A percentile compares a stretch with the other conserved stretches of the same genome.
These are phyloP conservation scores for Claviceps sp. DNA, from an alignment of 2,329 filamentous ascomycete genomes.

Conservation along the genomic window DNA sequence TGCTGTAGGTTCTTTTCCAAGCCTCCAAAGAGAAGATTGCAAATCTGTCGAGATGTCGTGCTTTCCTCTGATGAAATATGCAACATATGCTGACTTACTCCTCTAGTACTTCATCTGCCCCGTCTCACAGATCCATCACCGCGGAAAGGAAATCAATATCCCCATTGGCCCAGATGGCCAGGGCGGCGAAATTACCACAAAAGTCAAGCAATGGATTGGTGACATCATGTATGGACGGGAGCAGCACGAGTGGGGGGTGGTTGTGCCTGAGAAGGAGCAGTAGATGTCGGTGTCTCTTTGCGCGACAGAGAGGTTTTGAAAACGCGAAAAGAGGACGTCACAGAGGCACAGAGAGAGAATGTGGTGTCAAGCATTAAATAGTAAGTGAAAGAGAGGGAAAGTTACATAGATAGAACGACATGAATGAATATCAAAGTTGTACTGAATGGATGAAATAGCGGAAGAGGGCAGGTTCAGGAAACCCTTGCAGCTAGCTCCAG, in stretches of 20 bases:
- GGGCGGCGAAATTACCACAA: slow-evolving; percentile 40
- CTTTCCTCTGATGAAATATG: too few relatives aligned
- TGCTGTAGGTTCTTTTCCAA: slow-evolving; percentile 44
- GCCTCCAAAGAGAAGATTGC: too few relatives aligned
- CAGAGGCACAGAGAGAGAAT: background rate
- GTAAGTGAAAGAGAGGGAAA: background rate
- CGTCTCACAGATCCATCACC: slow-evolving; percentile 55
- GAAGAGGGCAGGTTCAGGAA: too few relatives aligned
- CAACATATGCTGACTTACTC: background rate
- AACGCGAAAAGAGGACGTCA: background rate
- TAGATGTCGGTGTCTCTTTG: background rate
- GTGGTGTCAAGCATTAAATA: background rate
- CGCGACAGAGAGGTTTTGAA: background rate
- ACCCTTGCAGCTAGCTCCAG: too few relatives aligned
- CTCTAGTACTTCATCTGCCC: slow-evolving; percentile 56
- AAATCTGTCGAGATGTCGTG: too few relatives aligned
- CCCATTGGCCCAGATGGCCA: slow-evolving; percentile 40
- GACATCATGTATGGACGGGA: slow-evolving; percentile 65
- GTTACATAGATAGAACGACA: background rate
- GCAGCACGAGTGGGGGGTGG: slow-evolving; percentile 55
- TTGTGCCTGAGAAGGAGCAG: slow-evolving; percentile 47
- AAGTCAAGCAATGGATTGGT: slow-evolving; percentile 53
- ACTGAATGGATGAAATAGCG: too few relatives aligned
- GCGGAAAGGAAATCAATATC: slow-evolving; percentile 48
- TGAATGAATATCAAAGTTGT: background rate